Conservation (phyloP, 192 early-diverging fungal genomes). For the Physocladia obscura region DNA sequence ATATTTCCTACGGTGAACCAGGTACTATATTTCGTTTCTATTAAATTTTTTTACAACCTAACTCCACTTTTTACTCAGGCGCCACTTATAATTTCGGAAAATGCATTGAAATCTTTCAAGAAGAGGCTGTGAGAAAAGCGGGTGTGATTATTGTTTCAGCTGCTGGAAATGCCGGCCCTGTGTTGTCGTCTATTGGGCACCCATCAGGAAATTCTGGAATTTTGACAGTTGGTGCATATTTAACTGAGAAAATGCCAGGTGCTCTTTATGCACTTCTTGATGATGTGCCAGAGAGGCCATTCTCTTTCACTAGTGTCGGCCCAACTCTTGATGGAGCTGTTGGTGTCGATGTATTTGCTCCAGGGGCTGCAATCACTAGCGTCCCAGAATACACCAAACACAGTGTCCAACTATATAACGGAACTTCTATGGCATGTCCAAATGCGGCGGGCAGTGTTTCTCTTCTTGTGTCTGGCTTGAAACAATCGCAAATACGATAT, state of each 20-base stretch:
- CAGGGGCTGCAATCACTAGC: constrained; percentile 89
- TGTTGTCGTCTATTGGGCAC: constrained; percentile 77
- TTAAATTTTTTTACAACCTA: neutral
- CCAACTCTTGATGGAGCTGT: constrained; percentile 81
- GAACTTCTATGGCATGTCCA: constrained; percentile 92
- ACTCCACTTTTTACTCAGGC: too few relatives aligned
- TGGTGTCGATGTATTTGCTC: constrained; percentile 67
- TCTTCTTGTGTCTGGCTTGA: constrained; percentile 78
- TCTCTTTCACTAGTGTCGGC: constrained; percentile 88
- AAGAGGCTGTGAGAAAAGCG: constrained; percentile 80
- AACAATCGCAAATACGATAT: constrained; percentile 61
- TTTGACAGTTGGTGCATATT: constrained; percentile 92
- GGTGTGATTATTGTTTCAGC: constrained; percentile 84
- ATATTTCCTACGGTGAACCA: constrained; percentile 39
- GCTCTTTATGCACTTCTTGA: constrained; percentile 85
- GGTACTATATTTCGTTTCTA: neutral
- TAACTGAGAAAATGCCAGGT: constrained; percentile 78
- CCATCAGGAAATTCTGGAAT: constrained; percentile 63
- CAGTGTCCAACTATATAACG: constrained; percentile 79
- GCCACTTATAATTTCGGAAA: constrained; percentile 67
- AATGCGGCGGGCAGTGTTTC: constrained; percentile 88
- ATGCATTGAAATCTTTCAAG: constrained; percentile 76
- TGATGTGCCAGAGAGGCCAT: constrained; percentile 71
- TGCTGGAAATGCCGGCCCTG: constrained; percentile 92
- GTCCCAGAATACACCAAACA: constrained; percentile 79